Conservation (phyloP, 768 basidiomycete genomes). For the Russula compacta region DNA sequence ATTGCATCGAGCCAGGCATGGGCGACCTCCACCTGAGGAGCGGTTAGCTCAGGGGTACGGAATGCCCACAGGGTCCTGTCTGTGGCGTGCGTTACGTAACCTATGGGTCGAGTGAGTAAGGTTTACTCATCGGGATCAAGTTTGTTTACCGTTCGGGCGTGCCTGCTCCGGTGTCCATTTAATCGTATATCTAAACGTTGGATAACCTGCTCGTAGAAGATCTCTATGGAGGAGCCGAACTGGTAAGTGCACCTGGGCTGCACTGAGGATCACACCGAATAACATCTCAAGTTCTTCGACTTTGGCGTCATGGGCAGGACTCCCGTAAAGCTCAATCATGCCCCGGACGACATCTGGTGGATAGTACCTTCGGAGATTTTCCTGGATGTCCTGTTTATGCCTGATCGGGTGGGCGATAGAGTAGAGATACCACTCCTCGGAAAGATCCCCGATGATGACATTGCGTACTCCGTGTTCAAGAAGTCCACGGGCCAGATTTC, state of each 20-base stretch:
- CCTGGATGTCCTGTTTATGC: conserved; percentile 40
- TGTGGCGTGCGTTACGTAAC: conserved; percentile 61
- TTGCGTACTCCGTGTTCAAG: conserved; percentile 48
- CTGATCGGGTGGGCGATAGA: conserved; percentile 56
- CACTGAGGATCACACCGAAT: conserved; percentile 53
- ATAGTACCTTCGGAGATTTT: conserved; percentile 56
- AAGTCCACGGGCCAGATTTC: conserved; percentile 47
- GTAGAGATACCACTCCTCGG: conserved; percentile 73
- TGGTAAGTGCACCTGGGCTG: conserved; percentile 60
- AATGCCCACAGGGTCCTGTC: conserved; percentile 59
- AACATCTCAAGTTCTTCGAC: conserved; percentile 36
- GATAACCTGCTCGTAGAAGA: conserved; percentile 45
- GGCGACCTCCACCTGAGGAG: conserved; percentile 40
- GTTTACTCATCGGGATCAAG: background rate
- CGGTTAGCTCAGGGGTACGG: conserved; percentile 39
- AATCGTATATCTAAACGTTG: conserved; percentile 60
- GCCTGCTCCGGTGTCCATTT: conserved; percentile 58
- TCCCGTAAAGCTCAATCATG: conserved; percentile 38
- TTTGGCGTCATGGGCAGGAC: conserved; percentile 33
- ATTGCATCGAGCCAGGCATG: conserved; percentile 48
- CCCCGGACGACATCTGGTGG: conserved; percentile 36
- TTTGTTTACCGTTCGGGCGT: conserved; percentile 41
- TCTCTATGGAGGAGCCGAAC: conserved; percentile 55
- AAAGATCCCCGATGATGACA: conserved; percentile 58
- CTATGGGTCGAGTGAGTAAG: conserved; percentile 27